These are phyloP conservation scores for Xylariaceae sp. DNA, from an alignment of 2,329 filamentous ascomycete species.

Conservation along the genomic window DNA sequence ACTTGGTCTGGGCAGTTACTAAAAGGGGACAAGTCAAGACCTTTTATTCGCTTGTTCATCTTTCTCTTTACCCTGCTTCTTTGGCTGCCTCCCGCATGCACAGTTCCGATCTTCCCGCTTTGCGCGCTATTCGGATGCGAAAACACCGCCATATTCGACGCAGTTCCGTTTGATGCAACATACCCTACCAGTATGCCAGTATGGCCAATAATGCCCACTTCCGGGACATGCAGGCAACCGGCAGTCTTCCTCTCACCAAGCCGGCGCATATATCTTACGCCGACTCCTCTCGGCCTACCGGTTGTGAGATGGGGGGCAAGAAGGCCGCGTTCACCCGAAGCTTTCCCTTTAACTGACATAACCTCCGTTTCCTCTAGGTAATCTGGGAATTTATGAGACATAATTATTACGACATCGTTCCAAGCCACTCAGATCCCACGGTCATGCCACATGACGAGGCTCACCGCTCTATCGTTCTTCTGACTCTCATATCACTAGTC, in stretches of 20 bases:
- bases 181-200: too few species aligned
- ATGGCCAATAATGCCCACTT: too few species aligned
- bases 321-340: conserved; percentile 28
- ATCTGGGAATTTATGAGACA: too few species aligned
- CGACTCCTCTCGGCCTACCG: neutral
- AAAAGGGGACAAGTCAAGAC: conserved; percentile 23
- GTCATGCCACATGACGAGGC: too few species aligned
- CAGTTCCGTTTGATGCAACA: neutral
- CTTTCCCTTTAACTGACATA: conserved; percentile 32
- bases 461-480: too few species aligned
- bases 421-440: too few species aligned
- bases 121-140: too few species aligned
- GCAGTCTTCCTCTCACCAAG: neutral
- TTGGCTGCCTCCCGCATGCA: neutral
- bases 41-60: conserved; percentile 25
- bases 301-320: neutral
- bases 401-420: too few species aligned
- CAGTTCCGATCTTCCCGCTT: neutral
- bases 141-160: neutral
- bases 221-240: too few species aligned
- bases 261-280: neutral
- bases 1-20: conserved; percentile 13
- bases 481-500: too few species aligned
- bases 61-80: neutral
- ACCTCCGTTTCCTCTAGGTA: neutral